Conservation (phyloP, 2,329 filamentous ascomycete genomes). For the Elsinoe fawcettii region DNA sequence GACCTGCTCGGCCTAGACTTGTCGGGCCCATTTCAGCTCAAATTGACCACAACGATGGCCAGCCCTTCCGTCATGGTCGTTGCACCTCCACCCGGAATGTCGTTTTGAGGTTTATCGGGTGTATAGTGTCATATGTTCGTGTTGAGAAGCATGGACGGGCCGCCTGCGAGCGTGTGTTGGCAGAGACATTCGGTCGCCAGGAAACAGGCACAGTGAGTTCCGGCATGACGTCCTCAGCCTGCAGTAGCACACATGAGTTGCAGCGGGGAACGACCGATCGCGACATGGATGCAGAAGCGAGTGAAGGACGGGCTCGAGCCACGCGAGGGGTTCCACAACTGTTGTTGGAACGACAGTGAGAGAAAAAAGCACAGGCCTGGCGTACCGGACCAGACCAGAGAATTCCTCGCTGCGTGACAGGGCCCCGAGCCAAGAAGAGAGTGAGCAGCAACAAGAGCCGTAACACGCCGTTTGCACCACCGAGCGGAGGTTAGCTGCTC, state of each 20-base stretch:
- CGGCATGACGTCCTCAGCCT: slow-evolving; percentile 13
- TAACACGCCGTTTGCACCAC: slow-evolving; percentile 3
- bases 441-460: slow-evolving; percentile 11
- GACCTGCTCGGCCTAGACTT: slow-evolving; percentile 5
- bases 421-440: not conserved
- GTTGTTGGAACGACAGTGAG: slow-evolving; percentile 12
- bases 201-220: slow-evolving; percentile 8
- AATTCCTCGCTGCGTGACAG: not conserved
- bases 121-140: slow-evolving; percentile 4
- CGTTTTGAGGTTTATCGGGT: not conserved
- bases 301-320: slow-evolving; percentile 2
- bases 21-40: slow-evolving; percentile 1
- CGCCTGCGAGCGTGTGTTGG: slow-evolving; percentile 5
- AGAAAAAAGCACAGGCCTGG: slow-evolving; percentile 4
- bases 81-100: not conserved
- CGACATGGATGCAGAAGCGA: slow-evolving; percentile 12
- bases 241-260: slow-evolving; percentile 9
- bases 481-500: not conserved
- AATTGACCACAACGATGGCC: not conserved
- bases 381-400: slow-evolving; percentile 1
- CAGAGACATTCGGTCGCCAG: slow-evolving; percentile 4
- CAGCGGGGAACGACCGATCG: slow-evolving; percentile 15
- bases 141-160: not conserved
- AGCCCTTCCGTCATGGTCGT: slow-evolving; percentile 15
- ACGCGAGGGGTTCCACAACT: slow-evolving; percentile 14